Conservation (phyloP, 495 filamentous ascomycete species). For the Penicillium daleae region DNA sequence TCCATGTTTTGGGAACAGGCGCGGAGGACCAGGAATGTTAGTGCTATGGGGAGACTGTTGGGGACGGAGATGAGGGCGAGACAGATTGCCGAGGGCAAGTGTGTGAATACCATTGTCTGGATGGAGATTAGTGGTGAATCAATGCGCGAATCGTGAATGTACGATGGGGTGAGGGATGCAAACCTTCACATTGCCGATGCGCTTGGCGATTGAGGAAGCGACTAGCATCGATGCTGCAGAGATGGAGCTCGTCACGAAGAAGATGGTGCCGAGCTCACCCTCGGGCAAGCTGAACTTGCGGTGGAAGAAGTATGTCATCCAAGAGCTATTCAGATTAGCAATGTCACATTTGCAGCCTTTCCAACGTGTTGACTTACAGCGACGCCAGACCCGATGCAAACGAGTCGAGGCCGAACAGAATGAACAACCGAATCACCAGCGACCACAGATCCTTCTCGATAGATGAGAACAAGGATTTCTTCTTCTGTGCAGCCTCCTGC, state of each 20-base stretch:
- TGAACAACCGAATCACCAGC: conserved; percentile 70
- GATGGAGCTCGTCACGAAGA: conserved; percentile 68
- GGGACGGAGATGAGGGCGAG: conserved; percentile 71
- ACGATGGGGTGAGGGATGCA: background rate
- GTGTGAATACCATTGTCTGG: conserved; percentile 84
- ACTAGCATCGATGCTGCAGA: conserved; percentile 70
- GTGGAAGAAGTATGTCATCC: conserved; percentile 78
- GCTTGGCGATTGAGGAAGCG: conserved; percentile 72
- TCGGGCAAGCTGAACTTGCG: conserved; percentile 72
- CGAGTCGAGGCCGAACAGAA: conserved; percentile 77
- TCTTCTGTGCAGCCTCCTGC: conserved; percentile 19
- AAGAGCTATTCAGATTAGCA: conserved; percentile 47
- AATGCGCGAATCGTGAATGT: conserved; percentile 2
- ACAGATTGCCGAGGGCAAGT: conserved; percentile 75
- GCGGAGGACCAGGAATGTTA: conserved; percentile 70
- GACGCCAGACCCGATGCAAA: conserved; percentile 78
- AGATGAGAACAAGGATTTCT: conserved; percentile 46
- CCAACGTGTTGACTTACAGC: conserved; percentile 47
- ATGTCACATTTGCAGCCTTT: background rate
- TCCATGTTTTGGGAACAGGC: conserved; percentile 79
- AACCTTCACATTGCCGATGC: conserved; percentile 75
- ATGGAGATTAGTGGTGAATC: conserved; percentile 10
- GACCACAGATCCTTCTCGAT: conserved; percentile 60
- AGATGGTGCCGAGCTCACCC: conserved; percentile 71
- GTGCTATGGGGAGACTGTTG: conserved; percentile 53